Percentiles rank a stretch among this genome's conserved stretches.
These are phyloP conservation scores for Penicillium herquei DNA, from an alignment of 495 filamentous ascomycete genomes.

Conservation along the genomic window DNA sequence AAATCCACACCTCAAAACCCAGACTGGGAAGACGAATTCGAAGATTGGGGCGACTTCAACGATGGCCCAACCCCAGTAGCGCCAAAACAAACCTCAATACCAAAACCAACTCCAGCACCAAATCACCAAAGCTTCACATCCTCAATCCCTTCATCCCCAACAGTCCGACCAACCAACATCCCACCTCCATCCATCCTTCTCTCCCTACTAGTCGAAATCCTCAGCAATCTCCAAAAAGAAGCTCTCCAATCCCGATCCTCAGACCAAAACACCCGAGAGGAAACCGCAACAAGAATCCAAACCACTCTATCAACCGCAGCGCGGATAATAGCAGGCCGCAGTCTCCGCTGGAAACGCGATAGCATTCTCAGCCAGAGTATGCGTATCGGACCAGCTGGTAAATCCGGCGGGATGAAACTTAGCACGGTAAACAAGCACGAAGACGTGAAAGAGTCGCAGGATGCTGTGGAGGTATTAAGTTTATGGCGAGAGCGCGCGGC, in stretches of 20 bases:
- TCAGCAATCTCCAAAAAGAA: constrained; percentile 49
- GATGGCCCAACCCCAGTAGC: constrained; percentile 29
- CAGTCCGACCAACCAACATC: constrained; percentile 74
- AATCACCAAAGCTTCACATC: constrained; percentile 15
- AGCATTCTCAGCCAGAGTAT: constrained; percentile 80
- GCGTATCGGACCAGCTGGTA: constrained; percentile 74
- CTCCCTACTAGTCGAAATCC: constrained; percentile 65
- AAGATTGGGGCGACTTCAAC: constrained; percentile 44
- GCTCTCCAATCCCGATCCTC: constrained; percentile 19
- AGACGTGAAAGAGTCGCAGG: constrained; percentile 78
- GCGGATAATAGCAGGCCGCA: constrained; percentile 81
- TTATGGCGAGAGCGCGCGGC: constrained; percentile 59
- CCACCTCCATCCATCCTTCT: constrained; percentile 85
- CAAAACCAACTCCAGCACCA: constrained; percentile 5
- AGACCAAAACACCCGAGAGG: background rate
- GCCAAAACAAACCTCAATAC: constrained; percentile 5
- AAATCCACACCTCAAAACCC: constrained; percentile 28
- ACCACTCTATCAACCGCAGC: constrained; percentile 63
- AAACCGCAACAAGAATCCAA: constrained; percentile 42
- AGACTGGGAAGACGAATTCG: constrained; percentile 60
- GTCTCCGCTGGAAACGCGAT: constrained; percentile 86
- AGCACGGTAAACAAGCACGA: constrained; percentile 77
- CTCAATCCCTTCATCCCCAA: constrained; percentile 12
- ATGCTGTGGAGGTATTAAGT: constrained; percentile 73
- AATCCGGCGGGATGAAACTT: constrained; percentile 82